Evolutionary conservation across 441 rosid species (phyloP), one percentile per base, ranked within the genome.

Genomic region (Erysimum pusillum): DNA sequence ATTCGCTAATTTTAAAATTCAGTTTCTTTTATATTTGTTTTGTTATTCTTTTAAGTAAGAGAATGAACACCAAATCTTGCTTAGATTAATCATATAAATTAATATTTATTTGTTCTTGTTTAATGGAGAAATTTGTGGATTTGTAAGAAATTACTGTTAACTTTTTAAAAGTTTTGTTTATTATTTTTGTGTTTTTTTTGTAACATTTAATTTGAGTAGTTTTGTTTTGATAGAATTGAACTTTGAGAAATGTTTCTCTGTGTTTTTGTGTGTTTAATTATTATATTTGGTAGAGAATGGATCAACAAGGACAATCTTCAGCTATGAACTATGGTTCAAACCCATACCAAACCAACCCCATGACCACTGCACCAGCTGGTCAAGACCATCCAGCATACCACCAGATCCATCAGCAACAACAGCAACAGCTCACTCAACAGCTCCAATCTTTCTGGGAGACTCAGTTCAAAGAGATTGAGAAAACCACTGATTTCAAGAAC

Each of bases 351-450:
- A 80, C 85, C 49, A 88, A 85, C 76, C 90, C 85, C 39, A 85
- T 89, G 84, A 69, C 83, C 32, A 85, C 79, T 73, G 44, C 83
- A 61, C 84, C 69, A 46, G 74, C 85, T 8, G 77, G 83, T 76
- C 88, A 87, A 5, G 91, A 86, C 77, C 97, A 91, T 61, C 87
- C 87, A 34, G 91, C 94, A 20, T 93, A 87, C 75, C 78, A 66
- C 13, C 90, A 89, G 82, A 90, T 85, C 59, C 88, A 87, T 76
- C 91, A 91, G 65, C 94, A 89, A 78, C 94, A 89, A 76, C 92
- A 93, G 53, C 98, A 88, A 61, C 92, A 89, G 58, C 88, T 91
- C 4, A 90, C 85, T 78, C 92, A 91, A 51, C 91, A 89, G 67
- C 93, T 89, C 14, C 94, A 88, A 53, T 35, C 87, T 7, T 91